Evolutionary conservation across 306 rosid genomes (phyloP), one percentile per base, ranked within the genome.

Genomic region (Oxytropis ochrocephala): DNA sequence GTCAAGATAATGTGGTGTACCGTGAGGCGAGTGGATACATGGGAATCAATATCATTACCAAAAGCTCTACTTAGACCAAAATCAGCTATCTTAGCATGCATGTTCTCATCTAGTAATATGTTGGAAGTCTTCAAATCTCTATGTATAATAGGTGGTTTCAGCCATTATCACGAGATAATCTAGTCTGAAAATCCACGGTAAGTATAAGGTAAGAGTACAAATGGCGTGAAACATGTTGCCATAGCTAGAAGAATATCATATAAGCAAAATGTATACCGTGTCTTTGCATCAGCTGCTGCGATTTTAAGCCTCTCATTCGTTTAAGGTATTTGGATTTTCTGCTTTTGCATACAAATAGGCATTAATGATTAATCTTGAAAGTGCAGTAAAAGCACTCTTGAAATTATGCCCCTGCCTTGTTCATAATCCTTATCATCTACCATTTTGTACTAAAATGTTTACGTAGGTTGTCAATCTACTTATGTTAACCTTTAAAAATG

Each of bases 61-160:
- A n/a, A n/a, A n/a, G n/a, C n/a, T n/a, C n/a, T n/a, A n/a, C n/a
- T n/a, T n/a, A n/a, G n/a, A n/a, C n/a, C n/a, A n/a, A n/a, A n/a
- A n/a, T n/a, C n/a, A n/a, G n/a, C n/a, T n/a, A n/a, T n/a, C n/a
- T n/a, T n/a, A n/a, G n/a, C n/a, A n/a, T n/a, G n/a, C n/a, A n/a
- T n/a, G n/a, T n/a, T n/a, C n/a, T n/a, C n/a, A n/a, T n/a, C n/a
- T n/a, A n/a, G n/a, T n/a, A n/a, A n/a, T n/a, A n/a, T n/a, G n/a
- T n/a, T n/a, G n/a, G n/a, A n/a, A n/a, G n/a, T n/a, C 61, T 82
- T 87, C 62, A 87, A 63, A 61, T 85, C 83, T 75, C 83, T 87
- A 13, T 87, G 86, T 4, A 84, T 6, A 19, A 79, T 27, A 17
- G 65, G 18, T 19, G 76, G 73, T 36, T 51, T 68, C 39, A 79